Evolutionary conservation across 2,329 filamentous ascomycete genomes (phyloP), one percentile per base, ranked within the genome.

Genomic region (Chaetomium sp.): DNA sequence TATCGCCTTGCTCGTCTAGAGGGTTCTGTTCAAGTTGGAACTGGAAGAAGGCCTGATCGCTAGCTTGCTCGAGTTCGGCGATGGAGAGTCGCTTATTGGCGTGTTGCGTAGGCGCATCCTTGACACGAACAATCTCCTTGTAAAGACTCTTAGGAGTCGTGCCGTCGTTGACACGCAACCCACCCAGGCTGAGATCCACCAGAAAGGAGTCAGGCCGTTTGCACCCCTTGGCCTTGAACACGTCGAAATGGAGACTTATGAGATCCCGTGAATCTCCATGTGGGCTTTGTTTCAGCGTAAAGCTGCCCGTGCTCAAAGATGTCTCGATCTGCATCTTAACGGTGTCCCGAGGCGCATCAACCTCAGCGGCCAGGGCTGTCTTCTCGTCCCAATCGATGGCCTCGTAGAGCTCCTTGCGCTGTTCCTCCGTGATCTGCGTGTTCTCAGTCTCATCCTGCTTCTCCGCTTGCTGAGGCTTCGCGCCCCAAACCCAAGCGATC

Each of bases 331-430:
- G 89, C 70, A 97, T 79, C 71, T 97, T 96, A 66, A 99, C 80
- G 8, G 90, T 90, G 64, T 99, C 94, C 53, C 89, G 84, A 0
- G 95, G 95, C 36, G 91, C 78, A 64, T 99, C 94, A 3, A 99
- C 86, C 43, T 88, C 86, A 62, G 96, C 91, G 0, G 90, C 80
- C 41, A 99, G 79, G 1, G 88, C 89, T 58, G 91, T 86, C 76
- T 96, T 97, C 71, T 99, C 94, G 60, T 99, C 89, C 86, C 92
- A 99, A 66, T 97, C 94, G 65, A 99, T 99, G 49, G 90, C 95
- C 64, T 95, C 87, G 70, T 97, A 99, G 8, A 99, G 80, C 71
- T 99, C 92, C 69, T 97, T 91, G 43, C 92, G 86, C 69, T 99
- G 91, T 70, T 97, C 86, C 59, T 99, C 94, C 0, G 89, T 95